Conservation (phyloP, 1,284 basidiomycete genomes). For the Taiwanofungus camphoratus region DNA sequence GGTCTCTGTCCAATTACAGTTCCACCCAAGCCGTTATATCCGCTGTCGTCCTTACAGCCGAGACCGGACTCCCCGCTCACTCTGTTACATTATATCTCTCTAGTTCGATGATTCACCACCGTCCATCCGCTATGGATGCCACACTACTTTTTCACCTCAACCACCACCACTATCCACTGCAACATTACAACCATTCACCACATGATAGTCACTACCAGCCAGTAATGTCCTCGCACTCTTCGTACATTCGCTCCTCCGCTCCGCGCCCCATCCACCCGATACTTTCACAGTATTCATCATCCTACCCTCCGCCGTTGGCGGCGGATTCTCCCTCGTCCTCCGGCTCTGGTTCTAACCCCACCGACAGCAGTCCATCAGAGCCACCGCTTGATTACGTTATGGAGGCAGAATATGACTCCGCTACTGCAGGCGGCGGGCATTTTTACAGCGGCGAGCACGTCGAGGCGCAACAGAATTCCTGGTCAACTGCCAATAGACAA, state of each 20-base stretch:
- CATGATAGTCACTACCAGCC: constrained; percentile 15
- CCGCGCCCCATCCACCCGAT: constrained; percentile 16
- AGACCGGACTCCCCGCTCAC: constrained; percentile 4
- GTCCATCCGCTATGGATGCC: constrained; percentile 17
- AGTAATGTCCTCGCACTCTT: constrained; percentile 17
- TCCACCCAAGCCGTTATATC: constrained; percentile 5
- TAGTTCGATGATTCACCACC: constrained; percentile 9
- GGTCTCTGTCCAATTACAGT: constrained; percentile 4
- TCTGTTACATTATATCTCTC: constrained; percentile 11
- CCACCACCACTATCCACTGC: constrained; percentile 11
- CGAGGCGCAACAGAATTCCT: background rate
- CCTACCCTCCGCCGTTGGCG: constrained; percentile 12
- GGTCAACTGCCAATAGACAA: background rate
- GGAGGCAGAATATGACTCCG: constrained; percentile 11
- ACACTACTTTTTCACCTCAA: constrained; percentile 17
- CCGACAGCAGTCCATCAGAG: constrained; percentile 13
- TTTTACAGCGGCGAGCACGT: constrained; percentile 6
- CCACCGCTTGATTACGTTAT: constrained; percentile 13
- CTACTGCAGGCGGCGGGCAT: constrained; percentile 6
- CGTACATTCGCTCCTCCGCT: constrained; percentile 22
- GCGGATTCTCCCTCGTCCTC: constrained; percentile 14
- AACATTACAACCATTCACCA: constrained; percentile 15
- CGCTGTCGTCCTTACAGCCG: constrained; percentile 4
- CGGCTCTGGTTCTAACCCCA: constrained; percentile 12
- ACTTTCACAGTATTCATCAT: constrained; percentile 7